Evolutionary conservation across 768 basidiomycete genomes (phyloP).

Genomic region (Rhizopogon salebrosus): DNA sequence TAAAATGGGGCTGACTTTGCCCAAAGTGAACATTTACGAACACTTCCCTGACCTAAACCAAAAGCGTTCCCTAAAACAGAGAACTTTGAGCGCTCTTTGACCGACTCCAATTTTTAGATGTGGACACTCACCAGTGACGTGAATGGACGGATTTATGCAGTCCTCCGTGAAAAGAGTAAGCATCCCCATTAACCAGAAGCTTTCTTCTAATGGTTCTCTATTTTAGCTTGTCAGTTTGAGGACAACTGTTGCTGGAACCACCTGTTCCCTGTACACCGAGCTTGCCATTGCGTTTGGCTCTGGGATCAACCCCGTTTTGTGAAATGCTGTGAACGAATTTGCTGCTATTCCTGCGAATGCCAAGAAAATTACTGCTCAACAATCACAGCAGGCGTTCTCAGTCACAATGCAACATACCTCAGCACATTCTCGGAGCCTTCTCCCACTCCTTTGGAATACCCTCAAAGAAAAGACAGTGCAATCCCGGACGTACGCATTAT

Average conservation of each 20-base stretch:
- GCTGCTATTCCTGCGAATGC: slow-evolving; percentile 83
- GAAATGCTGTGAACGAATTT: slow-evolving; percentile 74
- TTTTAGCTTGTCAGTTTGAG: slow-evolving; percentile 78
- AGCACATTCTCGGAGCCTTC: slow-evolving; percentile 59
- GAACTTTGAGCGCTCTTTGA: no score
- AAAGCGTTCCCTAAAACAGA: no score
- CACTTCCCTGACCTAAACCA: no score
- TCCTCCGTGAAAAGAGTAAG: slow-evolving; percentile 81
- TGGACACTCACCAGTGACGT: no score
- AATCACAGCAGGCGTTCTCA: slow-evolving; percentile 70
- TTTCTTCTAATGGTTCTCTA: neutral
- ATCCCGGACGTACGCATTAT: slow-evolving; percentile 58
- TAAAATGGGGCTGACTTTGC: no score
- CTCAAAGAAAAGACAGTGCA: slow-evolving; percentile 81
- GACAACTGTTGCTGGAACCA: slow-evolving; percentile 81
- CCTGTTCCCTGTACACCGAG: slow-evolving; percentile 74
- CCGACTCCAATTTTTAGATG: no score
- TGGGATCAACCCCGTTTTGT: slow-evolving; percentile 71
- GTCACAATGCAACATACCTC: slow-evolving; percentile 68
- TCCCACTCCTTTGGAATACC: slow-evolving; percentile 63
- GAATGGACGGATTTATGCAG: slow-evolving; percentile 74
- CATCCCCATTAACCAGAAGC: slow-evolving; percentile 4
- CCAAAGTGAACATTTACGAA: no score
- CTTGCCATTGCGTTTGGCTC: slow-evolving; percentile 62
- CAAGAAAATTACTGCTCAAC: slow-evolving; percentile 87